A percentile compares a stretch with the other conserved stretches of the same genome.
Conservation (phyloP, 2,329 filamentous ascomycete species). For the Neofusicoccum kwambonambiense region DNA sequence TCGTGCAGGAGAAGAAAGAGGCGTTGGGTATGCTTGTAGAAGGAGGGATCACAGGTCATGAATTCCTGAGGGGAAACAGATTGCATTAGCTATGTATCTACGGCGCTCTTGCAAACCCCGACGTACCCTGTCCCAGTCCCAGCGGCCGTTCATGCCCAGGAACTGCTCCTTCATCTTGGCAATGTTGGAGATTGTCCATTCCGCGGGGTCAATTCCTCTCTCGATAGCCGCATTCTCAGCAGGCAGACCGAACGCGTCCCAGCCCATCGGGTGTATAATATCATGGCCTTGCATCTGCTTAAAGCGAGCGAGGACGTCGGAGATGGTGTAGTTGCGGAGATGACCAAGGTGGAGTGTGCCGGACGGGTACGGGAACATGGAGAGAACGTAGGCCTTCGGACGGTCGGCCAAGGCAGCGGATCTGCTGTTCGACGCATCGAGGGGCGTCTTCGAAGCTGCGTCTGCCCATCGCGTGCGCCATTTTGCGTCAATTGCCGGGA, state of each 20-base stretch:
- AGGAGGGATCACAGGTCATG: slow-evolving; percentile 77
- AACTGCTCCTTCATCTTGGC: slow-evolving; percentile 81
- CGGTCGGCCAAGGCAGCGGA: slow-evolving; percentile 1
- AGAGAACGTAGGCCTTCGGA: slow-evolving; percentile 65
- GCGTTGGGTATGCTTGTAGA: slow-evolving; percentile 86
- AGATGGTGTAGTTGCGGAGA: slow-evolving; percentile 85
- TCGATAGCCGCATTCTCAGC: slow-evolving; percentile 91
- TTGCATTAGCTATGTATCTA: slow-evolving; percentile 26
- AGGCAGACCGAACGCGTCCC: slow-evolving; percentile 89
- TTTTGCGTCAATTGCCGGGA: slow-evolving; percentile 51
- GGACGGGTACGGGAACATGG: slow-evolving; percentile 94
- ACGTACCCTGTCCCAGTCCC: slow-evolving; percentile 78
- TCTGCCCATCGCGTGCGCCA: slow-evolving; percentile 53
- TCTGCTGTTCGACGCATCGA: background rate
- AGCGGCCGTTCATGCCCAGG: slow-evolving; percentile 73
- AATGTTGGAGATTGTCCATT: slow-evolving; percentile 81
- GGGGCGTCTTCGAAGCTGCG: slow-evolving; percentile 3
- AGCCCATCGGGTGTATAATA: slow-evolving; percentile 87
- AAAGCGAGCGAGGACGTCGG: slow-evolving; percentile 78
- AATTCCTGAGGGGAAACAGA: slow-evolving; percentile 61
- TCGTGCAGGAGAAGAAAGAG: slow-evolving; percentile 77
- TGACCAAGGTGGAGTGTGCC: slow-evolving; percentile 85
- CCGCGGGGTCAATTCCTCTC: slow-evolving; percentile 70
- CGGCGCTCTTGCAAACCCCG: background rate
- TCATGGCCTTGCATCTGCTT: slow-evolving; percentile 70